These are phyloP conservation scores for Capronia epimyces DNA, from an alignment of 2,329 filamentous ascomycete species.

Conservation along the genomic window DNA sequence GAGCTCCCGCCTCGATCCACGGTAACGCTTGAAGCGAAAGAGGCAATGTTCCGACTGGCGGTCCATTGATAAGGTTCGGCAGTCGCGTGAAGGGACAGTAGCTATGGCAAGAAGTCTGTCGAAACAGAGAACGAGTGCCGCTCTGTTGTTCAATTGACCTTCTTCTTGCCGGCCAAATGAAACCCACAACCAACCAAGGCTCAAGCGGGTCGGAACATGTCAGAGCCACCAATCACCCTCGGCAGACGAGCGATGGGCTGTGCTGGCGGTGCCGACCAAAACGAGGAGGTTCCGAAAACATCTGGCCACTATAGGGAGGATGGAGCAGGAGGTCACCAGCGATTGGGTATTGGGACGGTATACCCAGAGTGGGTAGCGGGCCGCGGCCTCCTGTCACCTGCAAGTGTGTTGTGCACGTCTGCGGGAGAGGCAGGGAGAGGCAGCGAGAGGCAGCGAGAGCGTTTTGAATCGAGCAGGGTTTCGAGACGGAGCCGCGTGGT, in stretches of 20 bases:
- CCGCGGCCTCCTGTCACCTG: conserved; percentile 19
- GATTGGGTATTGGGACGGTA: conserved; percentile 5
- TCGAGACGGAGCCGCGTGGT: conserved; percentile 16
- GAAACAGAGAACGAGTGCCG: not conserved
- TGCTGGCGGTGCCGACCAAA: conserved; percentile 5
- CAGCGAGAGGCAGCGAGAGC: conserved; percentile 4
- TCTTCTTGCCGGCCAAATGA: not conserved
- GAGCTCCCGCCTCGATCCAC: conserved; percentile 4
- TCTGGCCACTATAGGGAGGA: not conserved
- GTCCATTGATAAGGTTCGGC: conserved; percentile 1
- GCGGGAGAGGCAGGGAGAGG: conserved; percentile 7
- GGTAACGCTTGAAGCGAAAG: conserved; percentile 7
- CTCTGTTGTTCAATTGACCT: conserved; percentile 7
- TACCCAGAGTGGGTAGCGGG: conserved; percentile 12
- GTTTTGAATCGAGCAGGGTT: conserved; percentile 12
- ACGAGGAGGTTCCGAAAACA: not conserved
- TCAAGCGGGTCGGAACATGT: conserved; percentile 2
- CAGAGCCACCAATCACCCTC: conserved; percentile 9
- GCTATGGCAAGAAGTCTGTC: not conserved
- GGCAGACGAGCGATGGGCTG: not conserved
- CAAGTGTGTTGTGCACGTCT: conserved; percentile 23
- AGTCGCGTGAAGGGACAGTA: not conserved
- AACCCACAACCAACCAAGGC: not conserved
- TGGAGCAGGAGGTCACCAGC: not conserved
- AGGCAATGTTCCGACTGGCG: conserved; percentile 22